A percentile compares a stretch with the other conserved stretches of the same genome.
These are phyloP conservation scores for Isabelozyma pseudorhagii DNA, from an alignment of 805 yeast genomes.

Conservation along the genomic window DNA sequence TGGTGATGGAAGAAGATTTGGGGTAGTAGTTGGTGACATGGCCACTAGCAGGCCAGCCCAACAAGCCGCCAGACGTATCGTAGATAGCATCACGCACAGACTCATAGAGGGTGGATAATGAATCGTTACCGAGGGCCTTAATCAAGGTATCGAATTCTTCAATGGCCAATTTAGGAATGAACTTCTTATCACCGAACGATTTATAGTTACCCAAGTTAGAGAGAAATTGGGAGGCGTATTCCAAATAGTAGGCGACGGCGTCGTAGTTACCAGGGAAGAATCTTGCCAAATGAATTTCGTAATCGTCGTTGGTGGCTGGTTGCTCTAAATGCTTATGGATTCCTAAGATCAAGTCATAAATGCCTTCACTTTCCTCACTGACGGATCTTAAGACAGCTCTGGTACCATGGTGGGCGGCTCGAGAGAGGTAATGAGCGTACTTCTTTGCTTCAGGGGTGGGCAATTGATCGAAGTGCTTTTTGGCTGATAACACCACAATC, in stretches of 20 bases:
- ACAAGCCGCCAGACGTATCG: constrained; percentile 44
- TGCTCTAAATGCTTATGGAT: constrained; percentile 53
- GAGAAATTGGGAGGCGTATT: constrained; percentile 73
- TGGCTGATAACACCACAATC: constrained; percentile 52
- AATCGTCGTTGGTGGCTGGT: constrained; percentile 35
- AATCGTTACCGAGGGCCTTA: constrained; percentile 38
- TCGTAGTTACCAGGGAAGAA: constrained; percentile 26
- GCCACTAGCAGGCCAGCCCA: constrained; percentile 79
- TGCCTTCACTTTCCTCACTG: constrained; percentile 73
- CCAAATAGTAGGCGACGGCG: constrained; percentile 49
- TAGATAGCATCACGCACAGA: constrained; percentile 49
- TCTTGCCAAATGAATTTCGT: constrained; percentile 31
- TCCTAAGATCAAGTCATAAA: constrained; percentile 64
- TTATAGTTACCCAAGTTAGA: constrained; percentile 76
- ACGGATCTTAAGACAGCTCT: constrained; percentile 78
- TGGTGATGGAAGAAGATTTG: constrained; percentile 40
- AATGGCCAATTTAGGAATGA: constrained; percentile 60
- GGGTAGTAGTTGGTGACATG: constrained; percentile 75
- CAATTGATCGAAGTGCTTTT: constrained; percentile 63
- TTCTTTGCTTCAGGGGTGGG: constrained; percentile 51
- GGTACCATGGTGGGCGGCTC: constrained; percentile 83
- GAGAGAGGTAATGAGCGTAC: constrained; percentile 80
- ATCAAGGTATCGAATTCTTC: constrained; percentile 48
- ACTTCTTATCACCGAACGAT: constrained; percentile 86
- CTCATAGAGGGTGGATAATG: constrained; percentile 34